These are phyloP conservation scores for Chytriomyces hyalinus DNA, from an alignment of 192 early-diverging fungal genomes.

Conservation along the genomic window DNA sequence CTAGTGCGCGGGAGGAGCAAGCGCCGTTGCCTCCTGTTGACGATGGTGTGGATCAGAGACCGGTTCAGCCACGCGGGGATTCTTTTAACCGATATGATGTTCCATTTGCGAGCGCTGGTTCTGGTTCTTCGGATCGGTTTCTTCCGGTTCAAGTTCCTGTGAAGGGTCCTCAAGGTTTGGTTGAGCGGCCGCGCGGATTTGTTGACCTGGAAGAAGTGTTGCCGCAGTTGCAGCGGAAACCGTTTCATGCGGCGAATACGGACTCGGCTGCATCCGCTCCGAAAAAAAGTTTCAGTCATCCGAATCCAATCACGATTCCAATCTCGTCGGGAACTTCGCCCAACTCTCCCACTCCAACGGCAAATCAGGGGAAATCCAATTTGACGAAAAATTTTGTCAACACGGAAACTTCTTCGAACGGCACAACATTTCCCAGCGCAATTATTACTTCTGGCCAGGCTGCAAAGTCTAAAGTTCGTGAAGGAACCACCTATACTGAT, in stretches of 20 bases:
- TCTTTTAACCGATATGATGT: neutral
- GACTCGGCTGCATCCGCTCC: too few relatives aligned
- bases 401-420: neutral
- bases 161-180: slow-evolving; percentile 21
- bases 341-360: neutral
- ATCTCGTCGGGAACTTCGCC: neutral
- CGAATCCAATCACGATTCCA: neutral
- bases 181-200: slow-evolving; percentile 40
- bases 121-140: too few relatives aligned
- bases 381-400: neutral
- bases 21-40: too few relatives aligned
- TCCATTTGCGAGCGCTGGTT: too few relatives aligned
- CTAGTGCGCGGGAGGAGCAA: too few relatives aligned
- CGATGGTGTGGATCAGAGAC: too few relatives aligned
- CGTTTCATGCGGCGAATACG: neutral
- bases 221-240: neutral
- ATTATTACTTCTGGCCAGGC: neutral
- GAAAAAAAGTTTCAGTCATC: neutral
- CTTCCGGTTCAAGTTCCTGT: slow-evolving; percentile 1
- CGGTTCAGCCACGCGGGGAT: too few relatives aligned
- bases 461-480: neutral
- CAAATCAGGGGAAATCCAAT: neutral
- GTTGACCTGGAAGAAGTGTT: slow-evolving; percentile 42
- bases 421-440: neutral
- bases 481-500: neutral